Percentiles rank a stretch among this genome's conserved stretches.
Evolutionary conservation across 768 basidiomycete species (phyloP).

Genomic region (Phanerodontia chrysosporium): DNA sequence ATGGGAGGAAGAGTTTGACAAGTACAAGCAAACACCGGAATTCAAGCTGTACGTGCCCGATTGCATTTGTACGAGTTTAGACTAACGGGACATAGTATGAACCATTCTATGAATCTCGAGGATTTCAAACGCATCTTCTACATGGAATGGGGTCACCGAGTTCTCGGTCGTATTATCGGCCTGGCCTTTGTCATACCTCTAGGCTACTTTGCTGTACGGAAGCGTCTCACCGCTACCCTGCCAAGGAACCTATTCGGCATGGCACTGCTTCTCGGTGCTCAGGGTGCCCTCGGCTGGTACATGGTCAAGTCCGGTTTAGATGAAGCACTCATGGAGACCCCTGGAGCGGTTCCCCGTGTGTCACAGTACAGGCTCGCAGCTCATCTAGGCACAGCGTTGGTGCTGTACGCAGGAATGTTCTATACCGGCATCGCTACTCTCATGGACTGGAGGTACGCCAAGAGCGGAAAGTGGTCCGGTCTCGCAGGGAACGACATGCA

Average conservation of each 20-base stretch:
- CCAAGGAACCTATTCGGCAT: slow-evolving; percentile 66
- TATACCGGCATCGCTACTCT: slow-evolving; percentile 68
- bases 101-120: slow-evolving; percentile 79
- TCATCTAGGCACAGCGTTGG: slow-evolving; percentile 87
- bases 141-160: slow-evolving; percentile 97
- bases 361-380: slow-evolving; percentile 96
- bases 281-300: slow-evolving; percentile 96
- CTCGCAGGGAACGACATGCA: slow-evolving; percentile 31
- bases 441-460: slow-evolving; percentile 75
- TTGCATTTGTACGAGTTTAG: slow-evolving; percentile 1
- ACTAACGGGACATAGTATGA: slow-evolving; percentile 52
- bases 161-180: slow-evolving; percentile 86
- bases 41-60: slow-evolving; percentile 75
- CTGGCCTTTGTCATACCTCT: slow-evolving; percentile 81
- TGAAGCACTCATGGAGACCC: slow-evolving; percentile 71
- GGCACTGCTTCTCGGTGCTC: slow-evolving; percentile 79
- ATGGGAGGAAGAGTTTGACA: slow-evolving; percentile 88
- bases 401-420: slow-evolving; percentile 93
- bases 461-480: slow-evolving; percentile 56
- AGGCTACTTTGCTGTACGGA: slow-evolving; percentile 71
- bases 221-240: slow-evolving; percentile 61
- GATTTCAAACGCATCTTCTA: slow-evolving; percentile 97
- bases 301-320: slow-evolving; percentile 98
- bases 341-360: slow-evolving; percentile 87
- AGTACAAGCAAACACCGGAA: slow-evolving; percentile 93